phyloP scores from a whole-genome alignment of 2,329 filamentous ascomycete species.

The Trichoderma koningii region DNA sequence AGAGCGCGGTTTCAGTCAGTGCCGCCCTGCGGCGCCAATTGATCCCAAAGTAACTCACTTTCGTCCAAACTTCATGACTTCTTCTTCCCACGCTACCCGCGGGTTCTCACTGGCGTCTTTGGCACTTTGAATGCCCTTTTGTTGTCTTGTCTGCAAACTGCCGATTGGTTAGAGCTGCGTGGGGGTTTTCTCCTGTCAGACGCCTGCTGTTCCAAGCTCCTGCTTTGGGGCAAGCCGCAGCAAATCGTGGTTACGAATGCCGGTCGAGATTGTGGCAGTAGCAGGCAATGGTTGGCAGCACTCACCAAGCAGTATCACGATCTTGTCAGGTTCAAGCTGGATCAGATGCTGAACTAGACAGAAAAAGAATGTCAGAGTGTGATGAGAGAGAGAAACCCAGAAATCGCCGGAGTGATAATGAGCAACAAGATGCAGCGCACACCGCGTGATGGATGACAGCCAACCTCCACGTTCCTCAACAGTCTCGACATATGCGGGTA shows the following conservation, averaged over 20 bases:
- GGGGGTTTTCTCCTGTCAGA: constrained; percentile 14
- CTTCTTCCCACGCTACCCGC: constrained; percentile 4
- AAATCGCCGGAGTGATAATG: background rate
- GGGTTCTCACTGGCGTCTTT: background rate
- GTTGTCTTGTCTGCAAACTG: background rate
- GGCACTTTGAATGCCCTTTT: constrained; percentile 1
- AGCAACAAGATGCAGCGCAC: constrained; percentile 16
- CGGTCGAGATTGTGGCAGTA: background rate
- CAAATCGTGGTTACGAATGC: background rate
- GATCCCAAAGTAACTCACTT: constrained; percentile 48
- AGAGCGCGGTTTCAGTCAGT: constrained; percentile 29
- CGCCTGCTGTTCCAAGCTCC: background rate
- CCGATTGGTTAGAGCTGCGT: constrained; percentile 22
- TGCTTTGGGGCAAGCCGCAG: constrained; percentile 2
- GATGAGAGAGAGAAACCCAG: background rate
- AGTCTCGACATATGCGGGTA: constrained; percentile 24
- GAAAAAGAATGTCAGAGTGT: background rate
- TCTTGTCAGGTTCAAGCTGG: background rate
- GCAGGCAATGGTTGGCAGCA: background rate
- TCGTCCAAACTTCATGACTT: constrained; percentile 63
- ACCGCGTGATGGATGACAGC: constrained; percentile 31
- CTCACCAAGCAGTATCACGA: constrained; percentile 2
- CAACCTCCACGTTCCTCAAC: constrained; percentile 24
- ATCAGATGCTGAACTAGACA: background rate
- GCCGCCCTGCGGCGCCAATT: constrained; percentile 14